A percentile compares a stretch with the other conserved stretches of the same genome.
These are phyloP conservation scores for Vanrija humicola DNA, from an alignment of 1,284 basidiomycete genomes.

Conservation along the genomic window DNA sequence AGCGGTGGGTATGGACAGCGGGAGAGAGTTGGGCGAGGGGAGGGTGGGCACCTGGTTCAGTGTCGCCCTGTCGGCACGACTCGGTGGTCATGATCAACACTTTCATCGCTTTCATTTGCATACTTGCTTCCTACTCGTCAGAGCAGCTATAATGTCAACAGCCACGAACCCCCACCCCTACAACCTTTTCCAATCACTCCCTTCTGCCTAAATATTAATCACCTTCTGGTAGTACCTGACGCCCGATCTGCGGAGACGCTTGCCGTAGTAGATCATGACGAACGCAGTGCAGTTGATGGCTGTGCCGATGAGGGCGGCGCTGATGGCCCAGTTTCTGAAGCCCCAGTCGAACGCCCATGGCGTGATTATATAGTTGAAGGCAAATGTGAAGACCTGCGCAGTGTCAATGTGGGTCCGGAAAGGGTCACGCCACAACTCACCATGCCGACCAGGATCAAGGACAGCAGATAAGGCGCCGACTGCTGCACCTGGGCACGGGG, in stretches of 20 bases:
- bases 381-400: too few relatives aligned
- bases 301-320: conserved; percentile 11
- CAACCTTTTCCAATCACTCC: too few relatives aligned
- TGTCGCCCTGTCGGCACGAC: too few relatives aligned
- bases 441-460: conserved; percentile 20
- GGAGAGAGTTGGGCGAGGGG: too few relatives aligned
- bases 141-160: too few relatives aligned
- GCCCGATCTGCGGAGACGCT: conserved; percentile 8
- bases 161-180: too few relatives aligned
- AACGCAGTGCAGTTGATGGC: conserved; percentile 17
- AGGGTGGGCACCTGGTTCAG: too few relatives aligned
- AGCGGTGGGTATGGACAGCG: too few relatives aligned
- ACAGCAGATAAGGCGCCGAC: conserved; percentile 17
- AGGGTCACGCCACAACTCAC: not conserved
- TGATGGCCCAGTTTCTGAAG: conserved; percentile 17
- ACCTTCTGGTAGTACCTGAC: conserved; percentile 14
- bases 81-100: too few relatives aligned
- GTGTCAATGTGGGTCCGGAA: too few relatives aligned
- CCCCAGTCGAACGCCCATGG: conserved; percentile 22
- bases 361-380: conserved; percentile 18
- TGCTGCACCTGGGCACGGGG: conserved; percentile 14
- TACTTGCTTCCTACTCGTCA: too few relatives aligned
- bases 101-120: too few relatives aligned
- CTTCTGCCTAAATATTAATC: conserved; percentile 1
- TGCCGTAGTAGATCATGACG: conserved; percentile 17